These are phyloP conservation scores for Aspergillus pseudoglaucus DNA, from an alignment of 2,329 filamentous ascomycete species.

Conservation along the genomic window DNA sequence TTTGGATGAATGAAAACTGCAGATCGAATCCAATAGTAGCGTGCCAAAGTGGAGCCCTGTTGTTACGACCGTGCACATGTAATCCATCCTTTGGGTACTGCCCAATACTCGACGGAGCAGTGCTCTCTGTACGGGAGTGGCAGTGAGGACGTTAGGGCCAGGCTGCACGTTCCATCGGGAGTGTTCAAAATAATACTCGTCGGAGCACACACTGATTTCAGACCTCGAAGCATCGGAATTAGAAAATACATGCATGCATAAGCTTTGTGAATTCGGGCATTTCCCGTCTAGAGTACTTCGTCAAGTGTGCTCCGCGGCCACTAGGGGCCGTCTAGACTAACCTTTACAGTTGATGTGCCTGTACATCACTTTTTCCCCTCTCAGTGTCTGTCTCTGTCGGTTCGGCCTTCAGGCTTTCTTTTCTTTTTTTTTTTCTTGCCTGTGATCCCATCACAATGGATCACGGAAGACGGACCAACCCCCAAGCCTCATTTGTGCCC, in stretches of 20 bases:
- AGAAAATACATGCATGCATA: neutral
- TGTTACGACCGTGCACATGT: neutral
- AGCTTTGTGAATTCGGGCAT: neutral
- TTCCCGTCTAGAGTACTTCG: neutral
- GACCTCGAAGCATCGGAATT: neutral
- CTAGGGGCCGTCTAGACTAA: no score
- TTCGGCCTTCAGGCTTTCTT: neutral
- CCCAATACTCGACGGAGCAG: no score
- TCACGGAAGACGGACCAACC: slow-evolving; percentile 10
- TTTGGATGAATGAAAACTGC: neutral
- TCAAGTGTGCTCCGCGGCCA: neutral
- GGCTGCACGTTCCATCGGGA: neutral
- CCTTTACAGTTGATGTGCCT: neutral
- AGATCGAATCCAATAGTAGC: neutral
- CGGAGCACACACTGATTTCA: neutral
- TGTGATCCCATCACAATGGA: slow-evolving; percentile 6
- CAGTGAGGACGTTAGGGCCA: neutral
- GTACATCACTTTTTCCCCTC: neutral
- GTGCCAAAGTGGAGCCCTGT: neutral
- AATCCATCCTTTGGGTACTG: neutral
- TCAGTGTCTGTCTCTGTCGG: neutral
- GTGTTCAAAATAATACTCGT: neutral
- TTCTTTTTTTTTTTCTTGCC: neutral
- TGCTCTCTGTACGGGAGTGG: neutral
- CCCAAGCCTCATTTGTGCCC: neutral